These are phyloP conservation scores for Penicillium odoratum DNA, from an alignment of 495 filamentous ascomycete genomes.

Conservation along the genomic window DNA sequence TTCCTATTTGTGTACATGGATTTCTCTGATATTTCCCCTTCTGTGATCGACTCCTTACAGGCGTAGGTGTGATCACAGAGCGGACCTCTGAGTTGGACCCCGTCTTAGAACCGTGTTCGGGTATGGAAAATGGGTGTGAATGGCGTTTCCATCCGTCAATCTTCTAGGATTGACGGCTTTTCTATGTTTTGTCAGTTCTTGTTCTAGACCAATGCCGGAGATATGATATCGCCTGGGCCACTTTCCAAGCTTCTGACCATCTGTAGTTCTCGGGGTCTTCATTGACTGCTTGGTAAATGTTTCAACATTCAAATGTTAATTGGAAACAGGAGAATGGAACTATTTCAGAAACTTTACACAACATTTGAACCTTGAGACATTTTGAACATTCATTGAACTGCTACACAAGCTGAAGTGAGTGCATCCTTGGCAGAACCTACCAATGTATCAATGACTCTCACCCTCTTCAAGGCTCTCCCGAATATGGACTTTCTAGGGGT, in stretches of 20 bases:
- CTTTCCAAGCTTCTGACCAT: too few relatives aligned
- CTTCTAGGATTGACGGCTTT: slow-evolving; percentile 36
- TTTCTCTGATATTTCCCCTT: slow-evolving; percentile 44
- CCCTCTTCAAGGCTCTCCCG: too few relatives aligned
- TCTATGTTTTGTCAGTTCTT: slow-evolving; percentile 33
- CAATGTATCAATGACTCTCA: too few relatives aligned
- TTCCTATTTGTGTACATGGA: slow-evolving; percentile 50
- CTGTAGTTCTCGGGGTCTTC: not conserved
- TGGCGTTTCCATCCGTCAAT: slow-evolving; percentile 49
- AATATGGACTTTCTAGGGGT: too few relatives aligned
- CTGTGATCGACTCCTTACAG: slow-evolving; percentile 24
- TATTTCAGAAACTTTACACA: too few relatives aligned
- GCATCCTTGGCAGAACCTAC: too few relatives aligned
- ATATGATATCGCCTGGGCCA: slow-evolving; percentile 26
- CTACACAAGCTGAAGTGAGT: too few relatives aligned
- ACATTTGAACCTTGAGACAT: too few relatives aligned
- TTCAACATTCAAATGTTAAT: too few relatives aligned
- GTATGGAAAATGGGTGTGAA: slow-evolving; percentile 52
- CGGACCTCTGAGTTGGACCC: slow-evolving; percentile 43
- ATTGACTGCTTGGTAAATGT: too few relatives aligned
- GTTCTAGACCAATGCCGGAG: slow-evolving; percentile 30
- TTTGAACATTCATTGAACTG: too few relatives aligned
- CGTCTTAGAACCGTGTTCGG: slow-evolving; percentile 50
- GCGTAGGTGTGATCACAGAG: slow-evolving; percentile 26
- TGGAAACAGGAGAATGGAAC: too few relatives aligned